These are phyloP conservation scores for Rhodotorula toruloides DNA, from an alignment of 768 basidiomycete species.

Conservation along the genomic window DNA sequence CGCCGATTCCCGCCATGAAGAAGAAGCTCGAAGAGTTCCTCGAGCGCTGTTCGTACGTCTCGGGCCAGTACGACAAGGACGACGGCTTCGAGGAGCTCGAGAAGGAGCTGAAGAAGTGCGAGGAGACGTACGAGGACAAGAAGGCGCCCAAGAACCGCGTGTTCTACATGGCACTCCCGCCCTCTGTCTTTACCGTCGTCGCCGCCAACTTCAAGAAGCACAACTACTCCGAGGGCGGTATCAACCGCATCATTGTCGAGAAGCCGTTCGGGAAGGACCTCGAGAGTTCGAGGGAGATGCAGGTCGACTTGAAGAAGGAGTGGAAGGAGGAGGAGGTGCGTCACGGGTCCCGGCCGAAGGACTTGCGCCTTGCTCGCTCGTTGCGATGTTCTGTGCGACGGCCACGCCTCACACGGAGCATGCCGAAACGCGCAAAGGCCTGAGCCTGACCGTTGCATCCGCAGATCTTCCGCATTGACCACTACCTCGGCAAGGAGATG, in stretches of 20 bases:
- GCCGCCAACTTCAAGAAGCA: conserved; percentile 73
- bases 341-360: not conserved
- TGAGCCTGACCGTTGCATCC: not conserved
- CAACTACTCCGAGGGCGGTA: conserved; percentile 66
- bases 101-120: conserved; percentile 69
- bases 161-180: conserved; percentile 95
- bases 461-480: conserved; percentile 91
- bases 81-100: conserved; percentile 71
- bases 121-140: conserved; percentile 66
- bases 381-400: not conserved
- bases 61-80: conserved; percentile 82
- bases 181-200: conserved; percentile 90
- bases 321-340: conserved; percentile 81
- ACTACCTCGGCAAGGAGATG: conserved; percentile 99
- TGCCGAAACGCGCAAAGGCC: not conserved
- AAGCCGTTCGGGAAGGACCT: conserved; percentile 98
- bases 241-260: conserved; percentile 92
- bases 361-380: not conserved
- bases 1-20: conserved; percentile 56
- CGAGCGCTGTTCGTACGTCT: conserved; percentile 67
- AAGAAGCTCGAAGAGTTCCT: conserved; percentile 77
- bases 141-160: conserved; percentile 66
- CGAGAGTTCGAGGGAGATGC: conserved; percentile 71
- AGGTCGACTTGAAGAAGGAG: conserved; percentile 69
- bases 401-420: not conserved